phyloP scores from a whole-genome alignment of 352 stramenopile genomes.

The Phytopythium oedochilum region DNA sequence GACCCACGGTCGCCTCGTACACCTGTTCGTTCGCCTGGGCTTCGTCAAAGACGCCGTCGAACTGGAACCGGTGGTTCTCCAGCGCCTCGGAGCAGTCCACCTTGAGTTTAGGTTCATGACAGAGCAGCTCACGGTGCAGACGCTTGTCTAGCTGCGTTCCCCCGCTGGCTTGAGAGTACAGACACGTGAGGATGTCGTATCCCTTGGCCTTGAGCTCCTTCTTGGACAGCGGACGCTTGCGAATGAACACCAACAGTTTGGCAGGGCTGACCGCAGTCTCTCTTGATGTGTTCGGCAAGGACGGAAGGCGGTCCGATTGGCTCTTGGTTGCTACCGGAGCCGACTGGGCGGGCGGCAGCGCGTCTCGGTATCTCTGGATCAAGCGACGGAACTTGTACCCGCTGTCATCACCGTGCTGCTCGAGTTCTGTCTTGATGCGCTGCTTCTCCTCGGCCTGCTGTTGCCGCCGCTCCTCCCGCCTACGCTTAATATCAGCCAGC shows the following conservation, averaged over 20 bases:
- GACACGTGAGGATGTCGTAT: constrained; percentile 59
- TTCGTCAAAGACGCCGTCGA: constrained; percentile 92
- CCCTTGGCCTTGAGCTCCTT: constrained; percentile 65
- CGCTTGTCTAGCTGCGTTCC: constrained; percentile 4
- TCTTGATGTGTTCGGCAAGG: not conserved
- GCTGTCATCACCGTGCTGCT: constrained; percentile 61
- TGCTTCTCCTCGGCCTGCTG: constrained; percentile 62
- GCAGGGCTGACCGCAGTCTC: not conserved
- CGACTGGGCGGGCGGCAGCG: constrained; percentile 27
- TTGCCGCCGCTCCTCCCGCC: constrained; percentile 52
- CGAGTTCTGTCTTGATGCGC: constrained; percentile 54
- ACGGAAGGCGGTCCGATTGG: not conserved
- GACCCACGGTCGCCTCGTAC: constrained; percentile 71
- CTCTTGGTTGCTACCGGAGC: not conserved
- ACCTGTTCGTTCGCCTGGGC: constrained; percentile 86
- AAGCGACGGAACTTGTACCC: constrained; percentile 75
- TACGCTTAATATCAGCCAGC: constrained; percentile 66
- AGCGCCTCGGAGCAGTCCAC: constrained; percentile 65
- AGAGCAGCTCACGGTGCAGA: constrained; percentile 43
- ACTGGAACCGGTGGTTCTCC: constrained; percentile 67
- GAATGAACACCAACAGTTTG: constrained; percentile 59
- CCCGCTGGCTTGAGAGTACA: constrained; percentile 12
- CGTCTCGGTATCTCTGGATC: constrained; percentile 51
- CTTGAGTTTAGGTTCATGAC: constrained; percentile 69
- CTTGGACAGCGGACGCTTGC: constrained; percentile 59